phyloP scores from a whole-genome alignment of 1,284 basidiomycete genomes.

The Tylopilus sp. region DNA sequence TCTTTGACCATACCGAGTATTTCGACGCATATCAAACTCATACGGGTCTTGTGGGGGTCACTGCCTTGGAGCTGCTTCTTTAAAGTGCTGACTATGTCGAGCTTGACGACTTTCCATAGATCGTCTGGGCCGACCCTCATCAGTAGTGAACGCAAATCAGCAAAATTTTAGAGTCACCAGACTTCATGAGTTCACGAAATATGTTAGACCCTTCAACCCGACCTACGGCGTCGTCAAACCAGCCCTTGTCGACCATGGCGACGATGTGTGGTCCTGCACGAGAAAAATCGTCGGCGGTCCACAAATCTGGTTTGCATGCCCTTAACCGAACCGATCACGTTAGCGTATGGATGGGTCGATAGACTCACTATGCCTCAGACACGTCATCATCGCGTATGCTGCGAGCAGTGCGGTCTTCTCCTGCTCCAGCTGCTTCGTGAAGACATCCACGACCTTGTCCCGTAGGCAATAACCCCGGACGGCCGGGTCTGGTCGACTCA shows the following conservation, averaged over 20 bases:
- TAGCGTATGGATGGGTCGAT: no score
- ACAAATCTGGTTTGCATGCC: not conserved
- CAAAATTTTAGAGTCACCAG: not conserved
- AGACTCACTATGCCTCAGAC: not conserved
- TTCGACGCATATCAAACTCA: constrained; percentile 5
- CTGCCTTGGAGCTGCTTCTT: constrained; percentile 1
- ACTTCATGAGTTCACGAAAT: constrained; percentile 3
- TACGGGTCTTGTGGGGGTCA: not conserved
- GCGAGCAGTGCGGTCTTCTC: constrained; percentile 5
- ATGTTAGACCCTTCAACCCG: constrained; percentile 3
- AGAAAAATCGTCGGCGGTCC: not conserved
- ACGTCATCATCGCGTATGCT: constrained; percentile 8
- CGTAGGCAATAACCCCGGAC: not conserved
- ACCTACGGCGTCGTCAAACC: constrained; percentile 15
- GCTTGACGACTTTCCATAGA: not conserved
- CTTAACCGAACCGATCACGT: not conserved
- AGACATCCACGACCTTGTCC: not conserved
- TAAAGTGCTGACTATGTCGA: not conserved
- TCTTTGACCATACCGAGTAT: not conserved
- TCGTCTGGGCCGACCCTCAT: not conserved
- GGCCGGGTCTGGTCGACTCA: not conserved
- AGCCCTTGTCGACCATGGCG: constrained; percentile 5
- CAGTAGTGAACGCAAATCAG: not conserved
- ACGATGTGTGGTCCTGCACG: not conserved
- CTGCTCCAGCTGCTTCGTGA: constrained; percentile 1